These are phyloP conservation scores for Yamadazyma philogaea DNA, from an alignment of 805 yeast species.

Conservation along the genomic window DNA sequence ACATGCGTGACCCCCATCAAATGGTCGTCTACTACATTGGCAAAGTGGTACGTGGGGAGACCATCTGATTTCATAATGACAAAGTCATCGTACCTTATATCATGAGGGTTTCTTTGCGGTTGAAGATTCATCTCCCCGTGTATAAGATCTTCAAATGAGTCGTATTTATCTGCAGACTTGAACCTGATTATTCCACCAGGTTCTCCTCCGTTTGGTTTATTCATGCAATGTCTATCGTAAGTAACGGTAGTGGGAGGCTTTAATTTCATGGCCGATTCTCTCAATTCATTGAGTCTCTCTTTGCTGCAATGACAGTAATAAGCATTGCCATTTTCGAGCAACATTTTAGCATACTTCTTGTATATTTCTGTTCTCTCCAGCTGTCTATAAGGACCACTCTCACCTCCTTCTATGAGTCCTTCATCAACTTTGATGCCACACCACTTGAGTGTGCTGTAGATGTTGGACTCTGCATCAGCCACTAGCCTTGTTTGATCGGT, in stretches of 20 bases:
- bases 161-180: conserved; percentile 70
- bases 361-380: conserved; percentile 75
- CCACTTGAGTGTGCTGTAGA: conserved; percentile 76
- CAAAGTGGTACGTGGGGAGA: conserved; percentile 93
- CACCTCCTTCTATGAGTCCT: conserved; percentile 64
- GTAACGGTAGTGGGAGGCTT: conserved; percentile 90
- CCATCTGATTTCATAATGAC: conserved; percentile 91
- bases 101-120: conserved; percentile 69
- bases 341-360: conserved; percentile 48
- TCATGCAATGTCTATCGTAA: conserved; percentile 79
- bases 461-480: conserved; percentile 76
- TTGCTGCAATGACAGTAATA: conserved; percentile 85
- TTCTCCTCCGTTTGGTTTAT: conserved; percentile 39
- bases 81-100: conserved; percentile 83
- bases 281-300: conserved; percentile 63
- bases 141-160: conserved; percentile 64
- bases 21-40: conserved; percentile 93
- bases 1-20: conserved; percentile 92
- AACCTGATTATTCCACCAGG: conserved; percentile 57
- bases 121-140: conserved; percentile 78
- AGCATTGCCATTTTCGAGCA: conserved; percentile 68
- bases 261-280: conserved; percentile 69
- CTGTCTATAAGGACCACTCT: conserved; percentile 77
- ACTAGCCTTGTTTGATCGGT: conserved; percentile 84
- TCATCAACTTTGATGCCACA: conserved; percentile 76